Conservation (phyloP, 164 flowering plant species). For the Aristolochia contorta region DNA sequence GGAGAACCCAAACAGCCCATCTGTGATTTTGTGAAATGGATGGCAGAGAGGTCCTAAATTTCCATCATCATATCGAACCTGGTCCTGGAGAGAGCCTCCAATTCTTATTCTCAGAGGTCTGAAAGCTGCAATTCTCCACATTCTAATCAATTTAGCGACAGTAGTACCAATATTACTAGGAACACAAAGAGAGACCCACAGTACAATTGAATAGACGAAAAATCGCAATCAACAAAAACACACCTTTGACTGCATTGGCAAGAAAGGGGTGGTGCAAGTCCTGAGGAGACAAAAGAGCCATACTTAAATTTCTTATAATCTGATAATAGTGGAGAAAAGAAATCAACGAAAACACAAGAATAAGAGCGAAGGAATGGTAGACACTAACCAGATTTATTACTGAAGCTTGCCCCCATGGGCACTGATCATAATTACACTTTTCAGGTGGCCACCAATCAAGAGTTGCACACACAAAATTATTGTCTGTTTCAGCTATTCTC, state of each 20-base stretch:
- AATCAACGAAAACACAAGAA: not conserved
- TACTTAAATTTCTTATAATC: constrained; percentile 1
- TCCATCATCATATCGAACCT: constrained; percentile 61
- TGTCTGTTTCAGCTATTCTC: constrained; percentile 44
- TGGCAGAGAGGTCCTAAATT: constrained; percentile 39
- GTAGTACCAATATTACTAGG: not conserved
- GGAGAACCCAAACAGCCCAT: constrained; percentile 78
- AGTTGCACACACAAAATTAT: constrained; percentile 80
- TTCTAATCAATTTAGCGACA: not conserved
- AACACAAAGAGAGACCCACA: not conserved
- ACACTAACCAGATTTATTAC: constrained; percentile 46
- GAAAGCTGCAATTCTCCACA: constrained; percentile 48
- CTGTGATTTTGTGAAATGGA: constrained; percentile 43
- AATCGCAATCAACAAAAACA: not conserved
- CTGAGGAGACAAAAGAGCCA: constrained; percentile 27
- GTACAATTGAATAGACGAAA: not conserved
- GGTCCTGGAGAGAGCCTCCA: constrained; percentile 93
- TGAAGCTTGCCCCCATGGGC: constrained; percentile 78
- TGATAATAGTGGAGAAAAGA: constrained; percentile 1
- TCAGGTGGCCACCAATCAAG: constrained; percentile 95
- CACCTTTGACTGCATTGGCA: constrained; percentile 70
- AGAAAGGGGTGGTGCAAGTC: constrained; percentile 60
- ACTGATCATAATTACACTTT: constrained; percentile 69
- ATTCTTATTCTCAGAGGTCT: constrained; percentile 62
- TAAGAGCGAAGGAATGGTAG: not conserved